phyloP scores from a whole-genome alignment of 257 asterid genomes.

The Sherardia arvensis region DNA sequence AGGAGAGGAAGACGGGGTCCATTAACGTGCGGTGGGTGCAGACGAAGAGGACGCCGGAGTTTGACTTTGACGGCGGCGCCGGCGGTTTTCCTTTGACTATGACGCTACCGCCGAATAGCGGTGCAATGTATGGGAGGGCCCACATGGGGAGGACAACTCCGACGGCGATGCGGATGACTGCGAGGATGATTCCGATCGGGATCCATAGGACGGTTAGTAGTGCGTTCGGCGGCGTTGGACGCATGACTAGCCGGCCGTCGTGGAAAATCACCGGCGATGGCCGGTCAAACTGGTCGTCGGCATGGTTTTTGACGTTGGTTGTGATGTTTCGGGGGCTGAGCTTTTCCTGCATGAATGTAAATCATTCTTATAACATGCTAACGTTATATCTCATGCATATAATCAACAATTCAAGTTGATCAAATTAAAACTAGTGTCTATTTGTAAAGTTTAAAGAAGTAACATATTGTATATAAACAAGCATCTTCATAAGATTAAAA shows the following conservation, averaged over 20 bases:
- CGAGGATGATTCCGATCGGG: slow-evolving; percentile 58
- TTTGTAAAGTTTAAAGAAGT: too few relatives aligned
- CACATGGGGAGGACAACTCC: slow-evolving; percentile 55
- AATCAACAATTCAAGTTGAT: too few relatives aligned
- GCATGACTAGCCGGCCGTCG: slow-evolving; percentile 72
- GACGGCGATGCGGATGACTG: slow-evolving; percentile 38
- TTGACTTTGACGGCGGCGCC: slow-evolving; percentile 28
- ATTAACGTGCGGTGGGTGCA: slow-evolving; percentile 78
- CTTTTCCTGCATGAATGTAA: slow-evolving; percentile 33
- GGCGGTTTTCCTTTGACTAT: slow-evolving; percentile 74
- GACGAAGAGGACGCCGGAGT: slow-evolving; percentile 61
- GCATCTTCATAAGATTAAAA: too few relatives aligned
- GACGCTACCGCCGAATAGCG: slow-evolving; percentile 49
- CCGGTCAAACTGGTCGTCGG: slow-evolving; percentile 18
- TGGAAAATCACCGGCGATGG: slow-evolving; percentile 85
- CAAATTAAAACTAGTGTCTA: too few relatives aligned
- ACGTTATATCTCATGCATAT: too few relatives aligned
- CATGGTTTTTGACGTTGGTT: slow-evolving; percentile 3
- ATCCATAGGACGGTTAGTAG: slow-evolving; percentile 63
- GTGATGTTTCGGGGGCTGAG: slow-evolving; percentile 22
- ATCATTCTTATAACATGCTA: background rate
- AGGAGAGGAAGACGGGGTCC: slow-evolving; percentile 79
- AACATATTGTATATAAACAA: too few relatives aligned
- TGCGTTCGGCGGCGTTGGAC: slow-evolving; percentile 66
- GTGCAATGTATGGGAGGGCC: slow-evolving; percentile 35